Conservation (phyloP, 1,284 basidiomycete species). For the Ustilago nuda region DNA sequence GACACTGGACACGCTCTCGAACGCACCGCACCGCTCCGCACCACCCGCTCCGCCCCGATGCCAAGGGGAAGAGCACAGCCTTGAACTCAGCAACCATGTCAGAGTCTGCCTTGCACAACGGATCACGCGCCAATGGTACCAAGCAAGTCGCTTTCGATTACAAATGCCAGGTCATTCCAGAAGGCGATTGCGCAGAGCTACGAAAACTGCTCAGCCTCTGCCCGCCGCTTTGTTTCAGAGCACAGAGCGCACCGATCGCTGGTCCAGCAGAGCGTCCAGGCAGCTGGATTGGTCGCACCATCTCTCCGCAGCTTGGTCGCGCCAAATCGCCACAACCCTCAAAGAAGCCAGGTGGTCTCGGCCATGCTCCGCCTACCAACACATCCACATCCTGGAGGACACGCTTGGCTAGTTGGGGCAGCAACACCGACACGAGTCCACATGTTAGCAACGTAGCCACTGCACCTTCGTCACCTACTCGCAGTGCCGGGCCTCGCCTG, state of each 20-base stretch:
- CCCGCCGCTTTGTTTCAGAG: constrained; percentile 11
- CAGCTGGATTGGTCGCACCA: constrained; percentile 34
- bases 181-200: constrained; percentile 40
- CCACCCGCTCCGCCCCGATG: background rate
- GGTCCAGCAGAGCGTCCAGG: constrained; percentile 3
- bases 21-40: background rate
- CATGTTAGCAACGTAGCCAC: constrained; percentile 16
- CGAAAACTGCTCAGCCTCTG: constrained; percentile 42
- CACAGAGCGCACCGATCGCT: constrained; percentile 36
- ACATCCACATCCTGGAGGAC: constrained; percentile 28
- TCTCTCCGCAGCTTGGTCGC: constrained; percentile 32
- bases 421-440: constrained; percentile 5
- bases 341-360: constrained; percentile 7
- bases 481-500: constrained; percentile 21
- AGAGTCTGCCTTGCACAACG: constrained; percentile 5
- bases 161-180: constrained; percentile 48
- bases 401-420: constrained; percentile 36
- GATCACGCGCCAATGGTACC: constrained; percentile 15
- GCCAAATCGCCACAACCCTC: constrained; percentile 21
- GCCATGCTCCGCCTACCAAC: constrained; percentile 9
- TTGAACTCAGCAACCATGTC: constrained; percentile 17
- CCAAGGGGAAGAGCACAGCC: background rate
- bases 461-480: background rate
- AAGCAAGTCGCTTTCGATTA: constrained; percentile 43
- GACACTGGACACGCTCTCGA: background rate